A percentile compares a stretch with the other conserved stretches of the same genome.
These are phyloP conservation scores for Solanum lignicaule DNA, from an alignment of 257 asterid genomes.

Conservation along the genomic window DNA sequence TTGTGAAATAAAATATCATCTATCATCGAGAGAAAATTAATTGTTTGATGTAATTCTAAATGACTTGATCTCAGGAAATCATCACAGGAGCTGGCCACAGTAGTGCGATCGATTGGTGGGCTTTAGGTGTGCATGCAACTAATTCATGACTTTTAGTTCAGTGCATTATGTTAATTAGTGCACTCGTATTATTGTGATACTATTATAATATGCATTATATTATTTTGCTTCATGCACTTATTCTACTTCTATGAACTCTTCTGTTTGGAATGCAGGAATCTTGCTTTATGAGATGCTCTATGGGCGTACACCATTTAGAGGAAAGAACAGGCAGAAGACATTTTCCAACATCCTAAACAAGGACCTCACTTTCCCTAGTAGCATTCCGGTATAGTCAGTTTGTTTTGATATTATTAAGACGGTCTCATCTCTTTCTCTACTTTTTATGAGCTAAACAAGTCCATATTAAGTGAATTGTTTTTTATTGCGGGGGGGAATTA, in stretches of 20 bases:
- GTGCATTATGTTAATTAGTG: background rate
- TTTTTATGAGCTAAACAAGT: background rate
- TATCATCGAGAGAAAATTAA: background rate
- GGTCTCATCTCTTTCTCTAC: background rate
- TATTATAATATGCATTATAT: background rate
- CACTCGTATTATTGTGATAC: background rate
- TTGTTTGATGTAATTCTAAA: background rate
- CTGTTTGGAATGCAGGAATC: constrained; percentile 44
- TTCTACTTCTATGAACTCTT: background rate
- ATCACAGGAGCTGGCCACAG: constrained; percentile 89
- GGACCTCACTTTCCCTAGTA: constrained; percentile 97
- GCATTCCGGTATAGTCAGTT: constrained; percentile 58
- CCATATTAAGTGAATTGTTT: background rate
- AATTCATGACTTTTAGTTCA: background rate
- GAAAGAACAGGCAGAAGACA: constrained; percentile 94
- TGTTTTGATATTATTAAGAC: background rate
- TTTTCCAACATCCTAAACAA: constrained; percentile 85
- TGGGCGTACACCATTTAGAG: constrained; percentile 98
- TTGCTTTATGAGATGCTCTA: constrained; percentile 87
- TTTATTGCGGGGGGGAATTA: background rate
- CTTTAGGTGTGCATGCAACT: constrained; percentile 46
- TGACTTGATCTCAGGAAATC: constrained; percentile 66
- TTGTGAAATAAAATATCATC: background rate
- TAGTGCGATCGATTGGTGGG: constrained; percentile 99
- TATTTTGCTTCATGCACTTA: background rate